Base-by-base conservation (phyloP, 2,329 filamentous ascomycete genomes). In the Colletotrichum falcatum region DNA sequence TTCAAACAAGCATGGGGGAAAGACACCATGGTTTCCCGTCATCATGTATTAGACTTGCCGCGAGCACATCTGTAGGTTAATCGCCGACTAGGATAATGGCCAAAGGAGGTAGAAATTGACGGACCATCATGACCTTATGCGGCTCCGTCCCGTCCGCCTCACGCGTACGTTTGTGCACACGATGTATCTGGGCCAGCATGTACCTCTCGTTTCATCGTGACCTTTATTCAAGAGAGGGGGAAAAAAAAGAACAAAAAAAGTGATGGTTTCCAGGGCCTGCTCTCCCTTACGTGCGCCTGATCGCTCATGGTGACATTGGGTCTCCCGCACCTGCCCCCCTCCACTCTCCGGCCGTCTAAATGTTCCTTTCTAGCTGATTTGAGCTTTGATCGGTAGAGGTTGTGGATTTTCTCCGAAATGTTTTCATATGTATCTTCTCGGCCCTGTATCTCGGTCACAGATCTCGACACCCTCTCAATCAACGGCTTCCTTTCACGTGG, bases 171-270 rank as follows among this genome's bases (percentile, higher is more conserved):
- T n/a, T n/a, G n/a, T n/a, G n/a, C n/a, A n/a, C n/a, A n/a, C n/a
- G n/a, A n/a, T n/a, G 7, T 11, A 12, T 16, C 18, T 54, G 18
- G 28, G 5, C 48, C 8, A 35, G 23, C 14, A 18, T 55, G 20
- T 39, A 35, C 51, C 33, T 54, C 63, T 54, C 58, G 54, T 59
- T 63, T 63, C 59, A 71, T 46, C 53, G 53, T 71, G 59, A 71
- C 63, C 49, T 68, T 53, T 63, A 68, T 71, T 61, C 61, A 39
- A 61, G 53, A 66, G n/a, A n/a, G n/a, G n/a, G n/a, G n/a, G n/a
- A 70, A 12, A 58, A n/a, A 2, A 7, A 33, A 33, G 30, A 33
- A 33, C 3, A 33, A 33, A 33, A 33, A 3, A 33, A 33, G 30
- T 33, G 49, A n/a, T 61, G n/a, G 39, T 35, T 60, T 37, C 42